Evolutionary conservation across 1,139 yeast species (phyloP).

Genomic region (Taphrina confusa): DNA sequence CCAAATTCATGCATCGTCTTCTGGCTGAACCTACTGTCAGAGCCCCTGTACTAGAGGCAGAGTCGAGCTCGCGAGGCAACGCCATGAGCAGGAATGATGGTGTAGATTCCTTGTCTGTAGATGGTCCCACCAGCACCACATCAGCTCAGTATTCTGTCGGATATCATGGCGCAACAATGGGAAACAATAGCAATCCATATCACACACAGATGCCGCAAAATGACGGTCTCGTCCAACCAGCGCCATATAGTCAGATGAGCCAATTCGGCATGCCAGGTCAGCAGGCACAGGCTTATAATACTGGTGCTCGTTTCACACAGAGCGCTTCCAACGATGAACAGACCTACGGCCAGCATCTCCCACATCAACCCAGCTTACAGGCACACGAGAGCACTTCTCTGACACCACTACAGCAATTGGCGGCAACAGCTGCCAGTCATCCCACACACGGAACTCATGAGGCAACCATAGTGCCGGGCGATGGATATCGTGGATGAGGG

Average conservation of each 20-base stretch:
- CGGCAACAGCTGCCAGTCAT: conserved; percentile 17
- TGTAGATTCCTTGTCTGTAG: not conserved
- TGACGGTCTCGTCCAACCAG: conserved; percentile 1
- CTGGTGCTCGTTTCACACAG: not conserved
- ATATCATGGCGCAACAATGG: not conserved
- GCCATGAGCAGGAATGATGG: not conserved
- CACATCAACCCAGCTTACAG: conserved; percentile 5
- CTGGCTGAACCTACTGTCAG: not conserved
- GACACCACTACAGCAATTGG: conserved; percentile 17
- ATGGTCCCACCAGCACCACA: not conserved
- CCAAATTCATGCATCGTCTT: conserved; percentile 6
- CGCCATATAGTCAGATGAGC: conserved; percentile 15
- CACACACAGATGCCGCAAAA: not conserved
- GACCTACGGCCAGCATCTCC: conserved; percentile 6
- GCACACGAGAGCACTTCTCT: not conserved
- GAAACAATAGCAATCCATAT: not conserved
- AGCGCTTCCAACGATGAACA: not conserved
- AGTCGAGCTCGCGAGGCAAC: not conserved
- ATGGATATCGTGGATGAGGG: not conserved
- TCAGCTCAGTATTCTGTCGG: not conserved
- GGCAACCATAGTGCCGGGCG: not conserved
- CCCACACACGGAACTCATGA: not conserved
- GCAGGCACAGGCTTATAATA: not conserved
- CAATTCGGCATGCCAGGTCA: not conserved
- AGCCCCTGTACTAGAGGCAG: not conserved